phyloP scores from a whole-genome alignment of 129 eudicot genomes.

The Escallonia herrerae region DNA sequence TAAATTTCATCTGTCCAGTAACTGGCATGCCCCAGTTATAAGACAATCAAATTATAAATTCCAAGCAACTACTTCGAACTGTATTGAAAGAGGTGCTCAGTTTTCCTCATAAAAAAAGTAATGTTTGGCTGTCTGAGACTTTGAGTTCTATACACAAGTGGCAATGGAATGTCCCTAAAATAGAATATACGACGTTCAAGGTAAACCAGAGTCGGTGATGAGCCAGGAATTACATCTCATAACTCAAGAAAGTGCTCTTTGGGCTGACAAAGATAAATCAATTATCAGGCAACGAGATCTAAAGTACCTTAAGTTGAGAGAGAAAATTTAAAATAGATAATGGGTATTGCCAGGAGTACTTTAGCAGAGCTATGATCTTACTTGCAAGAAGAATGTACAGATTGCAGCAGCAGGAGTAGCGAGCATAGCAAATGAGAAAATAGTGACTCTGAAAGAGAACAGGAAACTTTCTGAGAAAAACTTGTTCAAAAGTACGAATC shows the following conservation, averaged over 20 bases:
- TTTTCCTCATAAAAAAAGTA: background rate
- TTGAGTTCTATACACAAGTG: background rate
- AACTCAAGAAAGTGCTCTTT: background rate
- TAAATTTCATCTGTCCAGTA: too few relatives aligned
- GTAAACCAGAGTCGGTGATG: background rate
- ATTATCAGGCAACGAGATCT: background rate
- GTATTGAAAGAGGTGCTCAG: background rate
- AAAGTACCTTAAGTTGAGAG: background rate
- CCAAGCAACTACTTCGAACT: background rate
- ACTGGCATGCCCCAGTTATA: background rate
- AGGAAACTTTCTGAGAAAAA: background rate
- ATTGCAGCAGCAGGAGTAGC: conserved; percentile 51
- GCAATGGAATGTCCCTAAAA: background rate
- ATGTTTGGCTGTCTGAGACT: background rate
- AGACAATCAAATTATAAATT: background rate
- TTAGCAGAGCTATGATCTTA: conserved; percentile 23
- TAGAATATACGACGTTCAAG: background rate
- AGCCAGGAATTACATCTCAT: background rate
- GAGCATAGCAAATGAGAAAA: conserved; percentile 48
- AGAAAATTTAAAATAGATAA: conserved; percentile 1
- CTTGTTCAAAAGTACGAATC: background rate
- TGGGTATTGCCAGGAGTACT: background rate
- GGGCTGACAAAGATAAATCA: background rate
- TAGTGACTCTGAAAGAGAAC: conserved; percentile 48
- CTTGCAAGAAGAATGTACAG: conserved; percentile 50